Conservation (phyloP, 2,329 filamentous ascomycete species). For the Claviceps sp. region DNA sequence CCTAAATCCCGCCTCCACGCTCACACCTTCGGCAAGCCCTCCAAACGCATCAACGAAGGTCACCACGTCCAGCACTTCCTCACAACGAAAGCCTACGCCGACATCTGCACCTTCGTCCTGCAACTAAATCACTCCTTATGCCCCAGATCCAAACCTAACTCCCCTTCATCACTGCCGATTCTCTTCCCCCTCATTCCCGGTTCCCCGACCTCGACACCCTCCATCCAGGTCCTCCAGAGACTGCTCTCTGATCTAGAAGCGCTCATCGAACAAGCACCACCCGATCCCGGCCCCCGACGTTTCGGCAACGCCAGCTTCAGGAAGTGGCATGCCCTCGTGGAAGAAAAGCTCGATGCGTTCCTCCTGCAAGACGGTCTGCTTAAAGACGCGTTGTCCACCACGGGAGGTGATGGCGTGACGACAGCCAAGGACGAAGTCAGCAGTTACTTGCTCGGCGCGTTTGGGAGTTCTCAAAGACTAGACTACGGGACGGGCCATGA, state of each 20-base stretch:
- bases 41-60: slow-evolving; percentile 74
- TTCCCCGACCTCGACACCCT: slow-evolving; percentile 27
- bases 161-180: slow-evolving; percentile 13
- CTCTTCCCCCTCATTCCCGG: slow-evolving; percentile 30
- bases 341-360: slow-evolving; percentile 35
- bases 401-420: slow-evolving; percentile 20
- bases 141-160: slow-evolving; percentile 41
- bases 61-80: slow-evolving; percentile 73
- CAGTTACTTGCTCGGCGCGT: slow-evolving; percentile 70
- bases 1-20: slow-evolving; percentile 28
- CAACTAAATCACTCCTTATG: slow-evolving; percentile 84
- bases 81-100: slow-evolving; percentile 66
- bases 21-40: slow-evolving; percentile 48
- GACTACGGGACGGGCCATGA: slow-evolving; percentile 97
- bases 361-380: slow-evolving; percentile 16
- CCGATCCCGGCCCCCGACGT: slow-evolving; percentile 70
- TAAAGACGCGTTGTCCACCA: slow-evolving; percentile 15
- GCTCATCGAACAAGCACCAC: slow-evolving; percentile 66
- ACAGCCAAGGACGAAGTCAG: slow-evolving; percentile 54
- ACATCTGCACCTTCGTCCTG: slow-evolving; percentile 75
- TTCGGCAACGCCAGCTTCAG: slow-evolving; percentile 91
- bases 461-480: slow-evolving; percentile 76
- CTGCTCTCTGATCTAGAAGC: slow-evolving; percentile 51
- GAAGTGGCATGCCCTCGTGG: slow-evolving; percentile 63
- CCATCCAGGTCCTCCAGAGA: slow-evolving; percentile 49